phyloP scores from a whole-genome alignment of 768 basidiomycete genomes.

The Dendrothele bispora region DNA sequence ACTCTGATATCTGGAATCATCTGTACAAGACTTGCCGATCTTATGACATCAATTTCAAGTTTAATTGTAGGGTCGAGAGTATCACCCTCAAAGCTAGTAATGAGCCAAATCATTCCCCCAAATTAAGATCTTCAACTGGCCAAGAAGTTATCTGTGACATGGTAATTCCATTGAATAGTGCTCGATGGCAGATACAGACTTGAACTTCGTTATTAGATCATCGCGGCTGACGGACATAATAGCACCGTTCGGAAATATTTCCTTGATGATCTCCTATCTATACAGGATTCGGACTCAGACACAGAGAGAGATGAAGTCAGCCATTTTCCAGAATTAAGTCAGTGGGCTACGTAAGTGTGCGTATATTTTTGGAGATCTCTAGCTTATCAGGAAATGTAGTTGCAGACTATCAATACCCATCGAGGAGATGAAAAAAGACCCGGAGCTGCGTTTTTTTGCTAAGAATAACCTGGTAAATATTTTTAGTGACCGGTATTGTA shows the following conservation, averaged over 20 bases:
- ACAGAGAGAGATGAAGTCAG: neutral
- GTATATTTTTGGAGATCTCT: neutral
- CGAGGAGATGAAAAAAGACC: slow-evolving; percentile 2
- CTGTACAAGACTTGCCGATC: slow-evolving; percentile 2
- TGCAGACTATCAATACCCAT: slow-evolving; percentile 2
- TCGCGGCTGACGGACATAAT: slow-evolving; percentile 13
- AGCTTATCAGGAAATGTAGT: neutral
- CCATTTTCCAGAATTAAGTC: neutral
- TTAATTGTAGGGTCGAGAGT: neutral
- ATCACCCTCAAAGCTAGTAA: neutral
- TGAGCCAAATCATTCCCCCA: neutral
- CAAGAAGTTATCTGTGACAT: slow-evolving; percentile 2
- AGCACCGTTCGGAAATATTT: slow-evolving; percentile 9
- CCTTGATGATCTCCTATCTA: slow-evolving; percentile 1
- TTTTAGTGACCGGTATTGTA: neutral
- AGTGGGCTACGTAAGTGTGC: neutral
- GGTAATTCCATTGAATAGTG: neutral
- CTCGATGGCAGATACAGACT: neutral
- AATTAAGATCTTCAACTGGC: neutral
- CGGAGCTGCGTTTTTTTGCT: slow-evolving; percentile 3
- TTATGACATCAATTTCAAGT: slow-evolving; percentile 1
- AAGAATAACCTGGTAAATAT: slow-evolving; percentile 1
- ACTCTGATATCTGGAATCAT: slow-evolving; percentile 1
- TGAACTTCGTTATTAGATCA: slow-evolving; percentile 3
- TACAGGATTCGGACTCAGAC: slow-evolving; percentile 1